Conservation (phyloP, 352 stramenopile genomes). For the Globisporangium viniferum region DNA sequence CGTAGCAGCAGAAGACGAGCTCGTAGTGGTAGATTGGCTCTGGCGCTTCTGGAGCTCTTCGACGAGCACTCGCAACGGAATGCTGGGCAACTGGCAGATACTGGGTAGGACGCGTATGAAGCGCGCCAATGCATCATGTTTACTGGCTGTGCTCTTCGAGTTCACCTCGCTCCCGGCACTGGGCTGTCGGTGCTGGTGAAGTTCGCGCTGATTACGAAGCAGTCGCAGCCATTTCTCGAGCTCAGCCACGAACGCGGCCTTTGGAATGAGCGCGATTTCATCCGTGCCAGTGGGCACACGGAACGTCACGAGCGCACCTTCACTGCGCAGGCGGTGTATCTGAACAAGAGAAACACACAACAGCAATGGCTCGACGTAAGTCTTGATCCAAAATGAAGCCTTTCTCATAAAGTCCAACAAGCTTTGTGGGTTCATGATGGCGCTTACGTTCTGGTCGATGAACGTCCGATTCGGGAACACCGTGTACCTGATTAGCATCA, state of each 20-base stretch:
- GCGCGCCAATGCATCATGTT: slow-evolving; percentile 36
- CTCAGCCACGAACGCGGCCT: slow-evolving; percentile 29
- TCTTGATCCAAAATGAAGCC: not conserved
- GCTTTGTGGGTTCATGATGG: not conserved
- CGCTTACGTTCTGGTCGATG: slow-evolving; percentile 54
- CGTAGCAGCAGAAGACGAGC: not conserved
- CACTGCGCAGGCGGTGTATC: slow-evolving; percentile 42
- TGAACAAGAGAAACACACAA: slow-evolving; percentile 10
- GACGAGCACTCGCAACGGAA: slow-evolving; percentile 6
- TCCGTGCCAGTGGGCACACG: slow-evolving; percentile 39
- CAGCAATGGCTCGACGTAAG: not conserved
- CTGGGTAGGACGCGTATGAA: slow-evolving; percentile 22
- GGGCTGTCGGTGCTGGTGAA: slow-evolving; percentile 1
- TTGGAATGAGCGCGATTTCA: slow-evolving; percentile 35
- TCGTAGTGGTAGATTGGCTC: not conserved
- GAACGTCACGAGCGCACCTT: slow-evolving; percentile 45
- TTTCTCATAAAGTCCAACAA: not conserved
- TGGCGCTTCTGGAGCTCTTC: slow-evolving; percentile 10
- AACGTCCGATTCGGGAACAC: slow-evolving; percentile 60
- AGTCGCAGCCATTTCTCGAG: slow-evolving; percentile 33
- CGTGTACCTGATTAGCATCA: slow-evolving; percentile 35
- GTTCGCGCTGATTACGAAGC: slow-evolving; percentile 26
- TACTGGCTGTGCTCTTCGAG: slow-evolving; percentile 16
- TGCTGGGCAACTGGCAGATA: slow-evolving; percentile 8
- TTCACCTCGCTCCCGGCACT: not conserved